Base-by-base conservation (phyloP, 306 rosid species). In the Lathyrus oleraceus region DNA sequence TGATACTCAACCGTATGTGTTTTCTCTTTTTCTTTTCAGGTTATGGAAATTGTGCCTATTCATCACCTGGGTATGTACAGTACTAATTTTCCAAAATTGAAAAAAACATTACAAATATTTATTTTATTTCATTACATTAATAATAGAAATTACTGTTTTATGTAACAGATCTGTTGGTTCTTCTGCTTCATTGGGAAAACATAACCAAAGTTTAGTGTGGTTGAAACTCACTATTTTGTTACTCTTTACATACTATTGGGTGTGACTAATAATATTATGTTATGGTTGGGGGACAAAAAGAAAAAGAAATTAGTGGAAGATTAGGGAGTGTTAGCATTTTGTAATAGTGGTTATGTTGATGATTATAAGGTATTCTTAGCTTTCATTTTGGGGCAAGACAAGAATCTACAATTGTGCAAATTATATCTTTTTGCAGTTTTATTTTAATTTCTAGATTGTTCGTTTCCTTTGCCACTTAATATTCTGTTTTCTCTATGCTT, bases 31-130 rank as follows among this genome's bases (percentile, higher is more conserved):
- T 30, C 35, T 48, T 61, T 74, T 16, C 89, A 94, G 98, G 97
- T 77, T 82, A 94, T 60, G 98, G 82, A 67, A 85, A 90, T 73
- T 94, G 98, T 67, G 23, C 3, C 67, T 94, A 74, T 70, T 23
- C 78, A 10, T 64, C 87, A 40, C 65, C 97, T 28, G 90, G 95
- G 98, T 93, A 88, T 42, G 85, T 80, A 10, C 62, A 67, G 16
- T 69, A 40, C 11, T 62, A 56, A 3, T 21, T 72, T 60, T 13
- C 20, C 64, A 1, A 62, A 53, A 62, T 68, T 59, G 25, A 57
- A 47, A 27, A 57, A 62, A 69, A 4, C 54, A n/a, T 57, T 48
- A 27, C 61, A 39, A 14, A 19, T 43, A 8, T 49, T 61, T 53
- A 28, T 10, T 38, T 3, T 27, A n/a, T 19, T 9, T 35, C 10